These are phyloP conservation scores for Hypoxylon trugodes DNA, from an alignment of 495 filamentous ascomycete species.

Conservation along the genomic window DNA sequence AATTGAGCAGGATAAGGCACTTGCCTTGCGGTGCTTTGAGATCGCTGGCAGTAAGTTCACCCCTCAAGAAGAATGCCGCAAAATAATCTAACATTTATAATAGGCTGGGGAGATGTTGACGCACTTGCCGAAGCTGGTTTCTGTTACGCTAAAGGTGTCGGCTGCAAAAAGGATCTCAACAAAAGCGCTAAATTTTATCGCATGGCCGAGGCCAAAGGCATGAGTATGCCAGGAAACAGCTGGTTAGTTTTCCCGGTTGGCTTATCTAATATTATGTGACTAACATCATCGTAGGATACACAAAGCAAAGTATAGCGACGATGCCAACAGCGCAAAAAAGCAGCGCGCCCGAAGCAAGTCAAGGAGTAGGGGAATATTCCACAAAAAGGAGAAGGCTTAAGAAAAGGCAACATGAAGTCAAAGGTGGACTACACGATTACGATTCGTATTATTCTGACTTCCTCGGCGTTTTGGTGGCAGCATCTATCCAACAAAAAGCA, in stretches of 20 bases:
- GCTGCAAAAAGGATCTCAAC: constrained; percentile 94
- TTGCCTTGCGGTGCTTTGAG: constrained; percentile 93
- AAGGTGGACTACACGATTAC: constrained; percentile 2
- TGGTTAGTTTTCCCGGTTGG: constrained; percentile 71
- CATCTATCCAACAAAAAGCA: constrained; percentile 27
- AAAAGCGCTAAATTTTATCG: constrained; percentile 93
- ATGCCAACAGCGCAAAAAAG: constrained; percentile 47
- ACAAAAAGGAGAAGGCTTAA: constrained; percentile 38
- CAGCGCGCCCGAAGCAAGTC: constrained; percentile 56
- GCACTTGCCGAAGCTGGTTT: constrained; percentile 88
- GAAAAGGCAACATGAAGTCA: not conserved
- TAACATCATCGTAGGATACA: constrained; percentile 73
- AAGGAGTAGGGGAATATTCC: constrained; percentile 55
- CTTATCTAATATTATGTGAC: not conserved
- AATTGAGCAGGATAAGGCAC: constrained; percentile 86
- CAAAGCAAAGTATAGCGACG: constrained; percentile 87
- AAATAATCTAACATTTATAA: constrained; percentile 31
- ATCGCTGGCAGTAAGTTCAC: constrained; percentile 79
- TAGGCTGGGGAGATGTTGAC: constrained; percentile 94
- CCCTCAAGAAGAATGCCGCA: not conserved
- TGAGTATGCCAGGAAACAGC: constrained; percentile 97
- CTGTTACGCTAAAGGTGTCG: constrained; percentile 85
- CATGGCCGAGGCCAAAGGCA: constrained; percentile 87
- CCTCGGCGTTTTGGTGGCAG: constrained; percentile 29
- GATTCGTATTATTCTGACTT: constrained; percentile 14